Base-by-base conservation (phyloP, 441 rosid genomes). In the Euphorbia schlechtendalii region DNA sequence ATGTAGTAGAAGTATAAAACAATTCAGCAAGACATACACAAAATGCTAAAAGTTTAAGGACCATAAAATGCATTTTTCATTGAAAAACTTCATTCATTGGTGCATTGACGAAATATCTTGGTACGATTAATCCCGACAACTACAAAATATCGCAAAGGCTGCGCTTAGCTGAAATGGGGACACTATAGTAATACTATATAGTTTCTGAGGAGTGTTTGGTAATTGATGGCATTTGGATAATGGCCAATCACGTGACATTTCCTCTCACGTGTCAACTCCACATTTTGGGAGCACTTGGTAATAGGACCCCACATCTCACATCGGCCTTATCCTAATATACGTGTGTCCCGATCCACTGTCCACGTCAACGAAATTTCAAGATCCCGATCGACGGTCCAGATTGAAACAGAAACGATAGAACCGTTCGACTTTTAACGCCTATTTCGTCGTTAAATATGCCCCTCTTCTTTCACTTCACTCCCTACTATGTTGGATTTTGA, bases 261-360 rank as follows among this genome's bases (percentile, higher is more conserved):
- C 3, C 20, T 61, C 61, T 21, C 7, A 0, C 27, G 3, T 3
- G 3, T 32, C 7, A 69, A 1, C 0, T 6, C 22, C 0, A 12
- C 1, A 1, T 25, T 6, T 56, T 1, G 0, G 2, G 12, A 65
- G 13, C 22, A 8, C 36, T 41, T 63, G 13, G 34, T 68, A 56
- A 0, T 3, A 34, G 63, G 90, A 77, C 61, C 88, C 89, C 73
- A 58, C 69, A 27, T 53, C 8, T 57, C 81, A 49, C 60, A 25
- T 74, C 72, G 73, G 73, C 64, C 93, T 86, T 87, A 89, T 85
- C 93, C 61, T 20, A 57, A 66, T 45, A n/a, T 24, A 67, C 82
- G 78, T 69, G 84, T 56, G 56, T 51, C 43, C 60, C 48, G 78
- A 77, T 76, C 77, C 61, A 13, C 38, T 57, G 3, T 68, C 86